Evolutionary conservation across 768 basidiomycete species (phyloP).

Genomic region (Baorangia bicolor): DNA sequence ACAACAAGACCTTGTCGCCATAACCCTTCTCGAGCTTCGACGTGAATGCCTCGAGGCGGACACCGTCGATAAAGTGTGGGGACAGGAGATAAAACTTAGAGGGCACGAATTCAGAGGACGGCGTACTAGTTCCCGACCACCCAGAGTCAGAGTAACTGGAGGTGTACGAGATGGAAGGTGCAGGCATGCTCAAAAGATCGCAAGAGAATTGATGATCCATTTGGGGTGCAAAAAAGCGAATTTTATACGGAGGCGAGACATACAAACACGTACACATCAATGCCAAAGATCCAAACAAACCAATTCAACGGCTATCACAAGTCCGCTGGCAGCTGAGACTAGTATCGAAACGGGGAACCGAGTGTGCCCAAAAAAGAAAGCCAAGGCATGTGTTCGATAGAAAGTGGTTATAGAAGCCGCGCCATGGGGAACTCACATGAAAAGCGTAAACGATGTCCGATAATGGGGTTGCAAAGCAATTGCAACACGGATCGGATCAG

Average conservation of each 20-base stretch:
- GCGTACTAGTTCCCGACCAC: constrained; percentile 23
- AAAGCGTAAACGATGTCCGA: neutral
- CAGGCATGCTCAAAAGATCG: constrained; percentile 18
- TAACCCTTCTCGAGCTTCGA: constrained; percentile 28
- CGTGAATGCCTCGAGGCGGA: constrained; percentile 15
- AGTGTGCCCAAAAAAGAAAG: constrained; percentile 1
- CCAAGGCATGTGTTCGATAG: neutral
- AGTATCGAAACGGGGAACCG: neutral
- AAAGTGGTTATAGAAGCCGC: neutral
- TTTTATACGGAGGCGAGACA: constrained; percentile 29
- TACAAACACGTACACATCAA: constrained; percentile 26
- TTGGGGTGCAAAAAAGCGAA: constrained; percentile 6
- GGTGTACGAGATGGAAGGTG: constrained; percentile 8
- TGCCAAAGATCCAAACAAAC: neutral
- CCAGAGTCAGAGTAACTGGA: constrained; percentile 17
- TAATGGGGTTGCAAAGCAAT: neutral
- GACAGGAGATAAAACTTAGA: constrained; percentile 26
- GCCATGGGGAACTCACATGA: constrained; percentile 12
- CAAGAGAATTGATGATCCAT: neutral
- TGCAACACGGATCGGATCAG: constrained; percentile 6
- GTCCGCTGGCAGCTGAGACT: neutral
- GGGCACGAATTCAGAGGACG: constrained; percentile 23
- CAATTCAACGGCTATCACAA: neutral
- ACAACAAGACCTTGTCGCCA: constrained; percentile 27
- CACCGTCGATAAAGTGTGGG: constrained; percentile 12